These are phyloP conservation scores for Flaveria trinervia DNA, from an alignment of 129 eudicot species.

Conservation along the genomic window DNA sequence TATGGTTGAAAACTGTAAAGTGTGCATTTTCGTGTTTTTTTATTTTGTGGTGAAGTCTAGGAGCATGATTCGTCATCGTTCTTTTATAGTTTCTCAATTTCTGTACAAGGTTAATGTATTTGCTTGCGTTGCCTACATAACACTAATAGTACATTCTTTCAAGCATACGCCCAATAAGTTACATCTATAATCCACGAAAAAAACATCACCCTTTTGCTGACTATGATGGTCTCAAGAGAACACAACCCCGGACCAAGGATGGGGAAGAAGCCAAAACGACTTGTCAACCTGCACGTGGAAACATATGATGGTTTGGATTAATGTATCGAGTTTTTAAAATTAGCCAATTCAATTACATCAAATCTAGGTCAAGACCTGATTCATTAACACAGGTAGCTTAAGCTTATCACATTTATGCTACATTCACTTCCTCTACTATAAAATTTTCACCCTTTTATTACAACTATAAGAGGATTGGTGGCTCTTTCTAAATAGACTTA, in stretches of 20 bases:
- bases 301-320: too few species aligned
- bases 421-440: background rate
- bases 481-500: background rate
- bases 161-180: background rate
- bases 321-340: too few species aligned
- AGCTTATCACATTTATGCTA: conserved; percentile 2
- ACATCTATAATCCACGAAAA: background rate
- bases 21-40: background rate
- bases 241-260: conserved; percentile 61
- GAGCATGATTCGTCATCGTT: background rate
- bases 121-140: background rate
- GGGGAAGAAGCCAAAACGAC: too few species aligned
- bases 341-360: too few species aligned
- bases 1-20: conserved; percentile 43
- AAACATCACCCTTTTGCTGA: conserved; percentile 27
- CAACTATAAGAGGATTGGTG: conserved; percentile 7
- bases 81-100: background rate
- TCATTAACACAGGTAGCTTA: background rate
- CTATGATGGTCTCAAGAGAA: conserved; percentile 64
- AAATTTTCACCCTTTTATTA: background rate
- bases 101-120: conserved; percentile 23
- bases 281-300: too few species aligned
- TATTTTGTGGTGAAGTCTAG: too few species aligned
- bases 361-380: background rate
- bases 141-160: background rate